Evolutionary conservation across 805 yeast genomes (phyloP), one percentile per base, ranked within the genome.

Genomic region (Cyberlindnera maritima): DNA sequence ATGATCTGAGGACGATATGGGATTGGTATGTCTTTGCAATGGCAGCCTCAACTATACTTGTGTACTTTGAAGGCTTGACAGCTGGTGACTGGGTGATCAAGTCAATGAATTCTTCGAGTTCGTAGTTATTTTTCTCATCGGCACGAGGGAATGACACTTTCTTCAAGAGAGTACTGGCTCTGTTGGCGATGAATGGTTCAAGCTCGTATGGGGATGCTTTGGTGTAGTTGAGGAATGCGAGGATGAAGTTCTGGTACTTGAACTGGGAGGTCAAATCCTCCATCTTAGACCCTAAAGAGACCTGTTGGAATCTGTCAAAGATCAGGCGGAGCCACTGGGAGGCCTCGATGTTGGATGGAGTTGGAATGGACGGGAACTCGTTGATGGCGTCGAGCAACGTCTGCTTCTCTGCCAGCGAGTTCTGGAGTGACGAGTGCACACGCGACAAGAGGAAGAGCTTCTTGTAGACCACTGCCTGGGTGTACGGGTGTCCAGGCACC

Each of bases 11-110:
- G 36, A 69, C 65, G 7, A 47, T 49, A 19, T 60, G 63, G 34
- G 71, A 75, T 54, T 77, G 82, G 47, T 76, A 78, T 0, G 81
- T 75, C 40, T 66, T 70, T 14, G 64, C 57, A 42, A 75, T 63
- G 1, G 75, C 70, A 4, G 61, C 15, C 66, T 61, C 52, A 61
- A 62, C 6, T 41, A 48, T 11, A 53, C 49, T 58, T n/a, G 32
- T 53, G 21, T 48, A 48, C 3, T 41, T 45, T 15, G 46, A 37
- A n/a, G 55, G 39, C 20, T 53, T 49, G 12, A 61, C 42, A 26
- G 63, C 52, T 15, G 39, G 28, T 3, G 43, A 46, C n/a, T 38
- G 28, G 2, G 55, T 32, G 58, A 61, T 39, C 58, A 55, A 36
- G 60, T 65, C 47, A 63, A 63, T 17, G 64, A 67, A 61, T 54